Evolutionary conservation across 2,329 filamentous ascomycete species (phyloP).

Genomic region (Pseudogymnoascus sp.): DNA sequence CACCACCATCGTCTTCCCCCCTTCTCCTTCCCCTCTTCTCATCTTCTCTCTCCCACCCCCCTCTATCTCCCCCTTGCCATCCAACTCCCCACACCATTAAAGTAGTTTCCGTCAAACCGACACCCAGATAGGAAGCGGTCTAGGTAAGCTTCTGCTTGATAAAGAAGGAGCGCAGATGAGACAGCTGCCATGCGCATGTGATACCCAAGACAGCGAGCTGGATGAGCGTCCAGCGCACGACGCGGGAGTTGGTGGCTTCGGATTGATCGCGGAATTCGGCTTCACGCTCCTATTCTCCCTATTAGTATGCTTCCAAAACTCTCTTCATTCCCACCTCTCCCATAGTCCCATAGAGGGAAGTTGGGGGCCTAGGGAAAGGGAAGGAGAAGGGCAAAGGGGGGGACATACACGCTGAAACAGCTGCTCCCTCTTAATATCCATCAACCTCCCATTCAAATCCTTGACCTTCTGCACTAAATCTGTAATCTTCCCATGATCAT

Average conservation of each 20-base stretch:
- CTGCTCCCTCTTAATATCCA: conserved; percentile 88
- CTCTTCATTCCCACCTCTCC: not conserved
- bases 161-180: conserved; percentile 92
- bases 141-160: conserved; percentile 99
- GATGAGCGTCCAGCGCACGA: conserved; percentile 88
- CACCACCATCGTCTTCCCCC: too few species aligned
- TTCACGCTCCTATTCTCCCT: conserved; percentile 67
- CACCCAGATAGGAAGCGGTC: conserved; percentile 14
- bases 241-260: conserved; percentile 82
- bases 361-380: too few species aligned
- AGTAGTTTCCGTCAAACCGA: not conserved
- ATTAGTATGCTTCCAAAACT: conserved; percentile 11
- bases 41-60: not conserved
- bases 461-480: conserved; percentile 81
- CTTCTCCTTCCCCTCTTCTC: not conserved
- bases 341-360: too few species aligned
- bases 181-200: conserved; percentile 95
- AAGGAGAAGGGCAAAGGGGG: too few species aligned
- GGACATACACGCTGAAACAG: conserved; percentile 85
- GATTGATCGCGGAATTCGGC: conserved; percentile 98
- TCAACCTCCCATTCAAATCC: conserved; percentile 78
- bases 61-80: not conserved
- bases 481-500: conserved; percentile 85
- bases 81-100: not conserved
- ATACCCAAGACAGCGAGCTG: conserved; percentile 76